A percentile compares a stretch with the other conserved stretches of the same genome.
Conservation (phyloP, 2,329 filamentous ascomycete species). For the Fusarium globosum region DNA sequence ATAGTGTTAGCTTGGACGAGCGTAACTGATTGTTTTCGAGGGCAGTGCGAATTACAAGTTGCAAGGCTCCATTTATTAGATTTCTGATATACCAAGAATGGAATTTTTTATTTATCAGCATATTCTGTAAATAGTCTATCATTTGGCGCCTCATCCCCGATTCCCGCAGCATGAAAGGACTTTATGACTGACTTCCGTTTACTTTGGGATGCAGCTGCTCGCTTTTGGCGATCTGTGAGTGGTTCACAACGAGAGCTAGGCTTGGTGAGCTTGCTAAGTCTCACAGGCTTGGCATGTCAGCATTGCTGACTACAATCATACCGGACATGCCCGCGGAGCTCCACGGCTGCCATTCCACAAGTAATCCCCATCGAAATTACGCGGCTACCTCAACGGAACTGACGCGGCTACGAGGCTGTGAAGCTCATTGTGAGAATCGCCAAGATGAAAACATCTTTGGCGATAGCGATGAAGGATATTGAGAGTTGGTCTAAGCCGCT, state of each 20-base stretch:
- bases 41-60: background rate
- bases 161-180: background rate
- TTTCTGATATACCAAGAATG: rapidly evolving
- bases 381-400: background rate
- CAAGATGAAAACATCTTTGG: background rate
- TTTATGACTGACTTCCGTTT: rapidly evolving
- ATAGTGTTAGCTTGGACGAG: too few species aligned
- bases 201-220: rapidly evolving
- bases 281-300: conserved; percentile 3
- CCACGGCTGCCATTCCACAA: rapidly evolving
- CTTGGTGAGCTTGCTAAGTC: background rate
- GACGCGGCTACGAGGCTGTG: conserved; percentile 7
- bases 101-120: background rate
- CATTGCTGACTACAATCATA: background rate
- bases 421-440: background rate
- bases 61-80: rapidly evolving
- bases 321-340: conserved; percentile 8
- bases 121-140: background rate
- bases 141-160: background rate
- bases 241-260: rapidly evolving
- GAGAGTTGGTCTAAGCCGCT: background rate
- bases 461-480: rapidly evolving
- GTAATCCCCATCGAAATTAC: background rate
- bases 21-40: background rate
- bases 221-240: background rate